Evolutionary conservation across 305 asterid genomes (phyloP), one percentile per base, ranked within the genome.

Genomic region (Solanum aculeatissimum): DNA sequence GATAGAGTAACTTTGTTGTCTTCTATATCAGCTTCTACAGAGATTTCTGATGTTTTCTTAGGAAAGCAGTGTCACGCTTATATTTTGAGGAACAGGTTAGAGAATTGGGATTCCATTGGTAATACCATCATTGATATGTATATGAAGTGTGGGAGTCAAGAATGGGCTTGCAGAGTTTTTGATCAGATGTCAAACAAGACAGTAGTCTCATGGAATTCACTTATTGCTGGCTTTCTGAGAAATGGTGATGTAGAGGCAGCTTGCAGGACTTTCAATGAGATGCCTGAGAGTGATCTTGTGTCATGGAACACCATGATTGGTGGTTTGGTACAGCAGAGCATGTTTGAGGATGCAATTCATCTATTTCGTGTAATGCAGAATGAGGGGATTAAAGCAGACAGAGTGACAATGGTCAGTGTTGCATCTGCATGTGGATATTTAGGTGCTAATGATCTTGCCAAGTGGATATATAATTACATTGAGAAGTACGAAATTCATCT

Each of bases 91-190:
- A 89, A 89, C 4, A 80, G 86, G 72, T 87, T 92, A 11, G 92
- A 85, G 65, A 81, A 71, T 75, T 88, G 89, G 90, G 94, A 91
- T 25, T 87, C 84, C 81, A 85, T 91, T 21, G 84, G 86, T 18
- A 91, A 91, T 86, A 89, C 94, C 9, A 87, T 92, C 27, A 89
- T 92, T 49, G 94, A 91, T 86, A 91, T 91, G 95, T 92, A 92
- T 68, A 80, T 87, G 47, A 92, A 90, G 85, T 88, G 85, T 32
- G 89, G 87, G 75, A 75, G 42, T 86, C 91, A 90, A 80, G 90
- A 88, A 66, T 80, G 40, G 87, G 94, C 91, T 71, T 79, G 89
- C 77, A 87, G 86, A 66, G 81, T 88, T 35, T 92, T 92, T 47
- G 84, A 91, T 81, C 89, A 54, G 29, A 90, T 92, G 92, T 65